Conservation (phyloP, 106 monocot genomes). For the Dendrobium officinale region DNA sequence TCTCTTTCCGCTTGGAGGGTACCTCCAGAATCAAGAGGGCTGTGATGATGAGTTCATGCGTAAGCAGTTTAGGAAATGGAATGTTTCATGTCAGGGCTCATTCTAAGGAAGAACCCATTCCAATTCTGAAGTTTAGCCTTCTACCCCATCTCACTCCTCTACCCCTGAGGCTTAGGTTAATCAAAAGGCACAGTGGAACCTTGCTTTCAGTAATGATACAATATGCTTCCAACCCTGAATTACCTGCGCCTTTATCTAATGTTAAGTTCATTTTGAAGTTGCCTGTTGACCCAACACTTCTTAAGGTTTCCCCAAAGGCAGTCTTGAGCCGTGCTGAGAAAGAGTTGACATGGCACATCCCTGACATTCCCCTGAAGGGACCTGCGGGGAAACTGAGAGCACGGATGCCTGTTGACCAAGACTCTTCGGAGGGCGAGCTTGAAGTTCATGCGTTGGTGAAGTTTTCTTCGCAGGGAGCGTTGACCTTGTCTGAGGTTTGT, state of each 20-base stretch:
- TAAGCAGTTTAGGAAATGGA: conserved; percentile 67
- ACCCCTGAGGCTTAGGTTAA: conserved; percentile 75
- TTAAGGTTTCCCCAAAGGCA: conserved; percentile 86
- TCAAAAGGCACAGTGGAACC: conserved; percentile 80
- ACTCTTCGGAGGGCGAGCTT: conserved; percentile 57
- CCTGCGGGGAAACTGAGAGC: conserved; percentile 52
- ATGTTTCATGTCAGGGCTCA: conserved; percentile 78
- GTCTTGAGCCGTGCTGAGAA: conserved; percentile 57
- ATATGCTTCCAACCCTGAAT: conserved; percentile 67
- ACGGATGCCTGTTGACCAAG: conserved; percentile 90
- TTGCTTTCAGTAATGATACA: conserved; percentile 93
- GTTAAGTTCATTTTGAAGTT: conserved; percentile 87
- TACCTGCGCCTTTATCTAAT: conserved; percentile 51
- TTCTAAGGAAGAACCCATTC: conserved; percentile 57
- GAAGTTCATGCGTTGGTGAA: conserved; percentile 66
- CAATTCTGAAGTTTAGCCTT: conserved; percentile 73
- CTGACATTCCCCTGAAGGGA: conserved; percentile 69
- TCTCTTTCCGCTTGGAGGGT: conserved; percentile 69
- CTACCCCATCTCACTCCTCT: conserved; percentile 71
- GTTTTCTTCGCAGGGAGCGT: conserved; percentile 46
- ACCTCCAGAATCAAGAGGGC: conserved; percentile 73
- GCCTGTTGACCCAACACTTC: conserved; percentile 75
- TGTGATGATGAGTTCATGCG: conserved; percentile 50
- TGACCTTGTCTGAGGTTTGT: conserved; percentile 69
- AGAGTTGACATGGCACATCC: conserved; percentile 79